Conservation (phyloP, 805 yeast species). For the Candida odintsovae region DNA sequence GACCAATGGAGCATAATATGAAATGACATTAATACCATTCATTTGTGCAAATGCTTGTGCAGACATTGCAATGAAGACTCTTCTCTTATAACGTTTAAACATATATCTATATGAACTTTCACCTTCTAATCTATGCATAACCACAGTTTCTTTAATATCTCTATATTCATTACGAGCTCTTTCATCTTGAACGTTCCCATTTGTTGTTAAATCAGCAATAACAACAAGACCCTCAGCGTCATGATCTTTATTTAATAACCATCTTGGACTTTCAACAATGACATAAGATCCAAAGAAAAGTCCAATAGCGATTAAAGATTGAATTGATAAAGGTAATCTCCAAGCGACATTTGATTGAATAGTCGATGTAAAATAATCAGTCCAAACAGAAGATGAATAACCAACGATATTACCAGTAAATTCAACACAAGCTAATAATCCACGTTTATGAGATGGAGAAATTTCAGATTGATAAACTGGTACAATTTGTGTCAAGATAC, state of each 20-base stretch:
- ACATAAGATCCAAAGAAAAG: constrained; percentile 69
- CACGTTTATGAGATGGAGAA: constrained; percentile 82
- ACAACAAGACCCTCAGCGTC: constrained; percentile 81
- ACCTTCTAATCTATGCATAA: constrained; percentile 75
- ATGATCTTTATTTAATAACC: constrained; percentile 79
- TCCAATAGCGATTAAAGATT: constrained; percentile 65
- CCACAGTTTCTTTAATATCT: constrained; percentile 74
- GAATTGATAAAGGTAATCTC: constrained; percentile 75
- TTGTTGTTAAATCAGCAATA: constrained; percentile 75
- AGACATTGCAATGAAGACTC: constrained; percentile 83
- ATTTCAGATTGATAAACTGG: constrained; percentile 88
- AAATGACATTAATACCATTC: constrained; percentile 88
- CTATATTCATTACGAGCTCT: constrained; percentile 68
- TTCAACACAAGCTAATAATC: constrained; percentile 79
- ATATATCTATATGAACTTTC: constrained; percentile 68
- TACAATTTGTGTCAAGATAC: constrained; percentile 74
- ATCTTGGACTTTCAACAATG: constrained; percentile 84
- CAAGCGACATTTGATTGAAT: constrained; percentile 59
- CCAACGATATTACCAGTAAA: constrained; percentile 84
- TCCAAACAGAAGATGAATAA: constrained; percentile 80
- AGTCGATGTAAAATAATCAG: constrained; percentile 70
- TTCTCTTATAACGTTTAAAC: constrained; percentile 66
- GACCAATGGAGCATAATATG: constrained; percentile 90
- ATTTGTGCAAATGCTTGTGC: constrained; percentile 91
- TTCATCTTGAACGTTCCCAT: constrained; percentile 67